Base-by-base conservation (phyloP, 2,329 filamentous ascomycete species). In the Myriosclerotinia duriaeana region DNA sequence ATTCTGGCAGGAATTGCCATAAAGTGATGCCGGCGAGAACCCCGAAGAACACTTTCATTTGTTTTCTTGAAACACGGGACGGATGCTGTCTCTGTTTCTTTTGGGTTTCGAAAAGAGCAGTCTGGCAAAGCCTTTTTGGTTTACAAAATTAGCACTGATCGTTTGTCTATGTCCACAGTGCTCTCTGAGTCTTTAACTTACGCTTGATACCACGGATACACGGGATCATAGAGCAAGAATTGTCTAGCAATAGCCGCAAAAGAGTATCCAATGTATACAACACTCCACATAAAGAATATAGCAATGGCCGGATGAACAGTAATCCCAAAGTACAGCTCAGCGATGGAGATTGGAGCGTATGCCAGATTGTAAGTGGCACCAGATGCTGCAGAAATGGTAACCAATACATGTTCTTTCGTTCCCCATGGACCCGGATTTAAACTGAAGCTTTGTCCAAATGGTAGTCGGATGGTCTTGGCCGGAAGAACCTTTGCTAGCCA, bases 1-100 rank as follows among this genome's bases (percentile, higher is more conserved):
- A 88, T 72, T 88, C 85, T 0, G 85, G 85, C 0, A 88, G 75
- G 68, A 88, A 87, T 67, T 88, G 85, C 85, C 86, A 88, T 0
- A 86, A 69, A 0, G 81, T 84, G 64, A 87, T 79, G 5, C 78
- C 84, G 0, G 82, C 67, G 0, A 88, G 77, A 0, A 81, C 79
- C 12, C 78, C 74, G 75, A 86, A 87, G 75, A 88, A 87, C 1
- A 87, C 78, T 50, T 78, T 80, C 75, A 84, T 86, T 72, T 86
- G 85, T 61, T 81, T 82, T 53, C 79, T 79, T 0, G 83, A 82
- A 1, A 81, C 71, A 1, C 77, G 77, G 7, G 81, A 81, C 0
- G 84, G 83, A 42, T 79, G 78, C 66, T 83, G 80, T 65, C 82
- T 79, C 71, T 84, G 81, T 71, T 81, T 82, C 67, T 78, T 81